These are phyloP conservation scores for Eucalyptus victrix DNA, from an alignment of 345 rosid genomes.

Conservation along the genomic window DNA sequence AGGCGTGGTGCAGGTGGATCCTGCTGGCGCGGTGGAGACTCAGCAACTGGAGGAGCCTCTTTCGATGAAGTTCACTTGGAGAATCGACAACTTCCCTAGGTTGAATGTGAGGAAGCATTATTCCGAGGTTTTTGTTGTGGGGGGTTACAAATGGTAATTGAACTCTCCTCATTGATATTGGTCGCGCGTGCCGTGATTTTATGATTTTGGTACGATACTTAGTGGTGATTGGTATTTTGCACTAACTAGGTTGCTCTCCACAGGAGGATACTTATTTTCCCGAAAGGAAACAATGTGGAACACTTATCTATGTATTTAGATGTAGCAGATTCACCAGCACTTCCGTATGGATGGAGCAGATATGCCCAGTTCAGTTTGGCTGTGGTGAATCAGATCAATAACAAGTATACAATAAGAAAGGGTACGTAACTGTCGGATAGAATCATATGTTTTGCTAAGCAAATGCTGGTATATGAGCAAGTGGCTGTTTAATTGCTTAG, in stretches of 20 bases:
- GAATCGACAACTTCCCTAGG: conserved; percentile 58
- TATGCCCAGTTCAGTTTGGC: conserved; percentile 84
- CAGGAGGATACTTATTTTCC: conserved; percentile 86
- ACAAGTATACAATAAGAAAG: conserved; percentile 60
- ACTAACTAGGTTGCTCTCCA: neutral
- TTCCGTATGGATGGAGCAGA: conserved; percentile 97
- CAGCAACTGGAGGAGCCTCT: conserved; percentile 79
- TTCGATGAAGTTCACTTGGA: conserved; percentile 69
- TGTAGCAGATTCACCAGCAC: conserved; percentile 65
- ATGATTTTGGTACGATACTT: neutral
- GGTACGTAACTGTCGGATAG: conserved; percentile 21
- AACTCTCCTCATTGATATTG: neutral
- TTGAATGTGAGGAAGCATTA: conserved; percentile 73
- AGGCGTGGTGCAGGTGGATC: conserved; percentile 47
- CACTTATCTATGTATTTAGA: conserved; percentile 95
- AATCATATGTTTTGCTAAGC: neutral
- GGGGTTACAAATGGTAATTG: conserved; percentile 75
- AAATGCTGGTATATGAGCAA: neutral
- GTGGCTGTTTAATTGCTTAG: neutral
- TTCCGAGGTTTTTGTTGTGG: conserved; percentile 67
- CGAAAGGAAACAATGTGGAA: conserved; percentile 95
- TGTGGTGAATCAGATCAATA: conserved; percentile 65
- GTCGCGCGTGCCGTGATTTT: neutral
- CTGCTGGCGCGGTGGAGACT: conserved; percentile 49
- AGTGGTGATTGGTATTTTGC: neutral